Evolutionary conservation across 164 flowering plant species (phyloP), one percentile per base, ranked within the genome.

Genomic region (Stephania japonica): DNA sequence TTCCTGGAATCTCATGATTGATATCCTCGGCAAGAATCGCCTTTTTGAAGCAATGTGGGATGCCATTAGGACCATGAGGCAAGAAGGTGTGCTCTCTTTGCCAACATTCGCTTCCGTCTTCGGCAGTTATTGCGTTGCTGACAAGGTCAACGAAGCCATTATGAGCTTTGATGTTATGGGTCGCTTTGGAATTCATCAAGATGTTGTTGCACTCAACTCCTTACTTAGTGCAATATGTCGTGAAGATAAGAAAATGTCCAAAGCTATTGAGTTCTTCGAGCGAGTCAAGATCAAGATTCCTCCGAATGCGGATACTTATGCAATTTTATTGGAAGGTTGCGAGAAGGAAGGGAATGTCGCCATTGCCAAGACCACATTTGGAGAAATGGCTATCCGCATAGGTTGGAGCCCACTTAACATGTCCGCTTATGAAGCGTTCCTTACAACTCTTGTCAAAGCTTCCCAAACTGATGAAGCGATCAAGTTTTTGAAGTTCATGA

Each of bases 1-100:
- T 27, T 73, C 88, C 1, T 92, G 95, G 97, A 92, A 89, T 69
- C 81, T 90, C 21, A 86, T 92, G 88, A 89, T 92, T 38, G 97
- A 90, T 77, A 70, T 92, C 73, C 85, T 92, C 1, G 95, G 97
- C 6, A 88, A 86, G 81, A 89, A 87, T 75, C 65, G 70, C 23
- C 76, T 82, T 25, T 92, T 88, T 75, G 97, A 92, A 26, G 79
- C 79, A 25, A 89, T 91, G 96, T 88, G 98, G 96, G 93, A 88
- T 65, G 94, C 93, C 2, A 79, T 90, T n/a, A 78, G 93, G 74
- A 81, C 91, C 3, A 92, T 92, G 97, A 88, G 80, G 82, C 76
- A 83, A 47, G 92, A 90, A 21, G 81, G 80, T 1, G 62, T 81
- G 65, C 77, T 92, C 5, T 80, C 91, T 0, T 7, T 86, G 72